Conservation (phyloP, 1,284 basidiomycete genomes). For the Moesziomyces globuligerus region DNA sequence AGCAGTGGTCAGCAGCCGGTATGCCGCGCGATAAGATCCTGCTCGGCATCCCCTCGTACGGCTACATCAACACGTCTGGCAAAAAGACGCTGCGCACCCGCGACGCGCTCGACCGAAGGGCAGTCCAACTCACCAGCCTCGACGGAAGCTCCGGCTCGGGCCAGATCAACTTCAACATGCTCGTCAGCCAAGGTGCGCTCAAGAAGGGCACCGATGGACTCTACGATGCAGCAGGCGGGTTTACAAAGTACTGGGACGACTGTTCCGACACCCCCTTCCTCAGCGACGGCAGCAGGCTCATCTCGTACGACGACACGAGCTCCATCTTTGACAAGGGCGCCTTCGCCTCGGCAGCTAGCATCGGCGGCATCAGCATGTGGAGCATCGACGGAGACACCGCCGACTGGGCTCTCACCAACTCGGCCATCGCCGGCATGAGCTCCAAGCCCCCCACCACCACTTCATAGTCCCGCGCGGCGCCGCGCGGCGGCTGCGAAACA, state of each 20-base stretch:
- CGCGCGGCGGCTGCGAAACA: too few species aligned
- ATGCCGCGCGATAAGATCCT: constrained; percentile 61
- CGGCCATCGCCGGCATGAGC: constrained; percentile 44
- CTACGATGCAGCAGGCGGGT: constrained; percentile 44
- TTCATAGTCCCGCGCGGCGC: too few species aligned
- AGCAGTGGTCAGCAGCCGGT: constrained; percentile 54
- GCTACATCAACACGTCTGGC: constrained; percentile 47
- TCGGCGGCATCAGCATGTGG: constrained; percentile 58
- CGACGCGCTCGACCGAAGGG: constrained; percentile 1
- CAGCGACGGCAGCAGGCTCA: constrained; percentile 39
- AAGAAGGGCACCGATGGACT: constrained; percentile 19
- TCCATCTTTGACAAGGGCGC: constrained; percentile 57
- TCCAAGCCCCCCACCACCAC: constrained; percentile 1
- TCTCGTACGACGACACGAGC: constrained; percentile 60
- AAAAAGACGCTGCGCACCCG: constrained; percentile 14
- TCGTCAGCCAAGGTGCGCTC: constrained; percentile 50
- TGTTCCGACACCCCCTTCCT: constrained; percentile 61
- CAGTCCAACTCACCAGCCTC: constrained; percentile 24
- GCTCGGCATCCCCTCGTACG: constrained; percentile 56
- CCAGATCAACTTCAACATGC: constrained; percentile 51
- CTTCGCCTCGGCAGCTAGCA: constrained; percentile 48
- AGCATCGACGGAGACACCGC: constrained; percentile 55
- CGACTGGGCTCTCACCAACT: constrained; percentile 41
- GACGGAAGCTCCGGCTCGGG: constrained; percentile 33
- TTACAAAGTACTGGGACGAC: constrained; percentile 58